These are phyloP conservation scores for Anisogramma anomala DNA, from an alignment of 2,329 filamentous ascomycete species.

Conservation along the genomic window DNA sequence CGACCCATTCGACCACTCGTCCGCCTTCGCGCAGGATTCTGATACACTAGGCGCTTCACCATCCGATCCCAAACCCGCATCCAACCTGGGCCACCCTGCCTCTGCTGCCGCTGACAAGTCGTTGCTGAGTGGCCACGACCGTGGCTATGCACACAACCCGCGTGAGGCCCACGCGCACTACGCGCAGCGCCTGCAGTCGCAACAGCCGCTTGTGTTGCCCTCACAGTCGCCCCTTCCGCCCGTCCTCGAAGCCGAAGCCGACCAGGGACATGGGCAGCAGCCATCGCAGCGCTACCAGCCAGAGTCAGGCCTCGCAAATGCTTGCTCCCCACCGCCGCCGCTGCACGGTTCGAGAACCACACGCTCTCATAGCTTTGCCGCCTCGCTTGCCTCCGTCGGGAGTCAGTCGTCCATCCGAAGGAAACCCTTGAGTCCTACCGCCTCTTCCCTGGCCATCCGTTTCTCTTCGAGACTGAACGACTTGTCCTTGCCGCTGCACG, in stretches of 20 bases:
- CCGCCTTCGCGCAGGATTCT: constrained; percentile 9
- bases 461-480: constrained; percentile 32
- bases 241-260: not conserved
- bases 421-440: constrained; percentile 48
- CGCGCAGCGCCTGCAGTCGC: not conserved
- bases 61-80: constrained; percentile 7
- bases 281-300: constrained; percentile 3
- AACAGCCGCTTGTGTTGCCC: not conserved
- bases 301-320: constrained; percentile 3
- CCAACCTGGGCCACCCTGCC: not conserved
- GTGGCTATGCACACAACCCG: constrained; percentile 3
- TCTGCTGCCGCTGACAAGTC: not conserved
- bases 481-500: constrained; percentile 19
- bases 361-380: constrained; percentile 23
- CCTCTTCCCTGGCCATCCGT: constrained; percentile 38
- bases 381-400: constrained; percentile 19
- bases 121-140: constrained; percentile 3
- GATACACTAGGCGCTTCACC: constrained; percentile 15
- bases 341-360: constrained; percentile 21
- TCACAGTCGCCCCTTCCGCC: not conserved
- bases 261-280: constrained; percentile 3
- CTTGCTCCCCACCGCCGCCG: constrained; percentile 7
- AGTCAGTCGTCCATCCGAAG: constrained; percentile 36
- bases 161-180: not conserved
- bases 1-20: constrained; percentile 4